A percentile compares a stretch with the other conserved stretches of the same genome.
These are phyloP conservation scores for Monosporascus sp. DNA, from an alignment of 2,329 filamentous ascomycete genomes.

Conservation along the genomic window DNA sequence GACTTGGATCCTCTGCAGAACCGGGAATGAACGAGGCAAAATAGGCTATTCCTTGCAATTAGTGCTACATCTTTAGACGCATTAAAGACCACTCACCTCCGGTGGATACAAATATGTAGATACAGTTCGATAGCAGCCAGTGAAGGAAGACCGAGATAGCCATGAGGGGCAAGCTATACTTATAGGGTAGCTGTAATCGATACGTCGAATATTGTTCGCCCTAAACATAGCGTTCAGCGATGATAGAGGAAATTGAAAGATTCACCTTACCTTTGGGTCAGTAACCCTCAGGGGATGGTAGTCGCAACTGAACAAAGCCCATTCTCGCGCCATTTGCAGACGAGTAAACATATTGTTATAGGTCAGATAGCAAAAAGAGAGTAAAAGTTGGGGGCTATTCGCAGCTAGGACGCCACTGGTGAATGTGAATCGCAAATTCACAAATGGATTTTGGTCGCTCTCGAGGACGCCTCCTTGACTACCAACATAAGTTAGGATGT, in stretches of 20 bases:
- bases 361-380: slow-evolving; percentile 35
- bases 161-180: slow-evolving; percentile 33
- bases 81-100: slow-evolving; percentile 11
- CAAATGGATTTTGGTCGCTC: background rate
- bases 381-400: slow-evolving; percentile 35
- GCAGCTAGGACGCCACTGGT: slow-evolving; percentile 15
- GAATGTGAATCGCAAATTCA: slow-evolving; percentile 1
- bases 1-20: background rate
- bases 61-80: background rate
- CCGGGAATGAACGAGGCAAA: background rate
- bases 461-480: background rate
- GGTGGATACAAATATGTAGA: slow-evolving; percentile 29
- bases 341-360: slow-evolving; percentile 38
- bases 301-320: slow-evolving; percentile 26
- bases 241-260: background rate
- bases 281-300: slow-evolving; percentile 31
- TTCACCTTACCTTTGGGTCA: slow-evolving; percentile 14
- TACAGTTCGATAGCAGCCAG: slow-evolving; percentile 35
- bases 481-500: background rate
- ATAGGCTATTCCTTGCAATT: background rate
- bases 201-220: slow-evolving; percentile 31
- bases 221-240: background rate
- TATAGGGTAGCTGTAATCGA: slow-evolving; percentile 35
- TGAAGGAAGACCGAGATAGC: slow-evolving; percentile 30
- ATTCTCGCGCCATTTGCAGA: slow-evolving; percentile 38